A percentile compares a stretch with the other conserved stretches of the same genome.
These are phyloP conservation scores for Colletotrichum navitas DNA, from an alignment of 2,329 filamentous ascomycete genomes.

Conservation along the genomic window DNA sequence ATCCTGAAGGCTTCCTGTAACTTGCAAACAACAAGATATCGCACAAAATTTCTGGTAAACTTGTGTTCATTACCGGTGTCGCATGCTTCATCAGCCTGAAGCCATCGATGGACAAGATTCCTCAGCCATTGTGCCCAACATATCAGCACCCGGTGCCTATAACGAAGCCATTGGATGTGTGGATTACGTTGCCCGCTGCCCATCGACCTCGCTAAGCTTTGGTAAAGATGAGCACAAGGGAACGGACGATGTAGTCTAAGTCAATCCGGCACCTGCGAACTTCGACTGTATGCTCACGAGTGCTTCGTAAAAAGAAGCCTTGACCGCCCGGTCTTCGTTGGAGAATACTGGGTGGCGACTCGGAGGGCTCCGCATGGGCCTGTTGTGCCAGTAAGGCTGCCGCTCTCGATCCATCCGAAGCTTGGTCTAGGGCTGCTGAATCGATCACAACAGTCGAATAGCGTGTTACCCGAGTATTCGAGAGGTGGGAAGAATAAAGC, in stretches of 20 bases:
- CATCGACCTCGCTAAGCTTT: slow-evolving; percentile 44
- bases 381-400: slow-evolving; percentile 53
- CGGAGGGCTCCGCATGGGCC: slow-evolving; percentile 49
- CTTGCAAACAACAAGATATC: not conserved
- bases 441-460: slow-evolving; percentile 50
- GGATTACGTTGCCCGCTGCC: slow-evolving; percentile 53
- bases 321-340: slow-evolving; percentile 10
- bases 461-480: slow-evolving; percentile 49
- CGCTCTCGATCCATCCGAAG: slow-evolving; percentile 50
- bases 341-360: slow-evolving; percentile 21
- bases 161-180: slow-evolving; percentile 56
- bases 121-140: slow-evolving; percentile 52
- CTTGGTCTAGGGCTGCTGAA: slow-evolving; percentile 48
- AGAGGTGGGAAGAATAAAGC: slow-evolving; percentile 48
- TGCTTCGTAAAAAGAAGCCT: slow-evolving; percentile 15
- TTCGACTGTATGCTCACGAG: slow-evolving; percentile 13
- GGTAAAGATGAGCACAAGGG: not conserved
- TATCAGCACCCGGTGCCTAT: slow-evolving; percentile 53
- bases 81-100: slow-evolving; percentile 48
- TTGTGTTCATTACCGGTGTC: slow-evolving; percentile 47
- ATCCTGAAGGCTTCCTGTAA: not conserved
- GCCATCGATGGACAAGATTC: slow-evolving; percentile 42
- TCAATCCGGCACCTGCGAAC: slow-evolving; percentile 2
- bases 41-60: slow-evolving; percentile 2
- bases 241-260: slow-evolving; percentile 14